Conservation (phyloP, 208 protist genomes). For the Naegleria lovaniensis region DNA sequence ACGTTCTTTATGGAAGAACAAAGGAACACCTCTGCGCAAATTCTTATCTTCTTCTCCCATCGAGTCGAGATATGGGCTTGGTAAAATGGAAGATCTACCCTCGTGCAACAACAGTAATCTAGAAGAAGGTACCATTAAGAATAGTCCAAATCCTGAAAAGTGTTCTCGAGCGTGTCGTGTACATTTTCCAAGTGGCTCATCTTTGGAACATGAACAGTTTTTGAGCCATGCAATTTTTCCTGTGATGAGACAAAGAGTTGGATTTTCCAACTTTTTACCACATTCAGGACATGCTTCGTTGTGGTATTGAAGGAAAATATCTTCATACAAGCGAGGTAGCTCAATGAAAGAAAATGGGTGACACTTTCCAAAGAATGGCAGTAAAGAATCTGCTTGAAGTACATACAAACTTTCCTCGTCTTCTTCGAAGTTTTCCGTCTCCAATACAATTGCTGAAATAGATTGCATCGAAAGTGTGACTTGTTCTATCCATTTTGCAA, state of each 20-base stretch:
- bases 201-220: neutral
- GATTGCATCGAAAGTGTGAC: neutral
- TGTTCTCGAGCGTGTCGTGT: neutral
- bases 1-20: neutral
- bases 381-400: neutral
- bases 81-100: neutral
- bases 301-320: neutral
- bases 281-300: neutral
- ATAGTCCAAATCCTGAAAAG: neutral
- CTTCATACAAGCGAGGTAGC: neutral
- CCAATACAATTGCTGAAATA: neutral
- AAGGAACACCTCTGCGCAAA: neutral
- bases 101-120: neutral
- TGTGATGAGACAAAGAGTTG: neutral
- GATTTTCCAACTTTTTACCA: neutral
- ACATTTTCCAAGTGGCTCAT: neutral
- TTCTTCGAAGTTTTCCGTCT: neutral
- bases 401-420: neutral
- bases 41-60: conserved; percentile 12
- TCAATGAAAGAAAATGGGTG: neutral
- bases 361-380: neutral
- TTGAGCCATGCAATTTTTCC: neutral
- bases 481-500: neutral
- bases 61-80: neutral
- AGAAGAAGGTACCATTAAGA: neutral